These are phyloP conservation scores for Fusarium floridanum DNA, from an alignment of 2,329 filamentous ascomycete genomes.

Conservation along the genomic window DNA sequence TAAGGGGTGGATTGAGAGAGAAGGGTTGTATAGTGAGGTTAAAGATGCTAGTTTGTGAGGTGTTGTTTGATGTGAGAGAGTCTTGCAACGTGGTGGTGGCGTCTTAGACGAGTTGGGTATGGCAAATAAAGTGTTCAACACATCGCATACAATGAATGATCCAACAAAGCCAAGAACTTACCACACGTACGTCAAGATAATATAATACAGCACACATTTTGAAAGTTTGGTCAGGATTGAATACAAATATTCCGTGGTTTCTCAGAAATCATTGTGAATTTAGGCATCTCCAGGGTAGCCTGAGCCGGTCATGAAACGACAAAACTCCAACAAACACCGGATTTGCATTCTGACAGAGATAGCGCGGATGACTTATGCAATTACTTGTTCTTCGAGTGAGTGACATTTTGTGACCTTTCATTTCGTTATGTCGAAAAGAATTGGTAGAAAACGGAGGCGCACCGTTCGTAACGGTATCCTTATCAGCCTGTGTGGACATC, in stretches of 20 bases:
- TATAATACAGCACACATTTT: neutral
- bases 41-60: neutral
- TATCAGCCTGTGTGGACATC: neutral
- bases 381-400: no score
- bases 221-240: neutral
- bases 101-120: fast-evolving
- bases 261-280: neutral
- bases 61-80: neutral
- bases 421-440: no score
- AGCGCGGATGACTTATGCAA: no score
- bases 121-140: neutral
- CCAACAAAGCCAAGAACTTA: neutral
- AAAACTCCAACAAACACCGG: neutral
- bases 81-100: neutral
- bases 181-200: fast-evolving
- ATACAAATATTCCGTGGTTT: neutral
- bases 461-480: neutral
- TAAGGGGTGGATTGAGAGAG: slow-evolving; percentile 67
- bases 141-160: neutral
- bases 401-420: no score
- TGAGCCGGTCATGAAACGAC: neutral
- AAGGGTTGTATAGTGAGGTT: slow-evolving; percentile 66
- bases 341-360: no score
- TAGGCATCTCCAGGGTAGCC: neutral
- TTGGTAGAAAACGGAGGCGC: neutral